These are phyloP conservation scores for Nevesoporus exiguus DNA, from an alignment of 768 basidiomycete species.

Conservation along the genomic window DNA sequence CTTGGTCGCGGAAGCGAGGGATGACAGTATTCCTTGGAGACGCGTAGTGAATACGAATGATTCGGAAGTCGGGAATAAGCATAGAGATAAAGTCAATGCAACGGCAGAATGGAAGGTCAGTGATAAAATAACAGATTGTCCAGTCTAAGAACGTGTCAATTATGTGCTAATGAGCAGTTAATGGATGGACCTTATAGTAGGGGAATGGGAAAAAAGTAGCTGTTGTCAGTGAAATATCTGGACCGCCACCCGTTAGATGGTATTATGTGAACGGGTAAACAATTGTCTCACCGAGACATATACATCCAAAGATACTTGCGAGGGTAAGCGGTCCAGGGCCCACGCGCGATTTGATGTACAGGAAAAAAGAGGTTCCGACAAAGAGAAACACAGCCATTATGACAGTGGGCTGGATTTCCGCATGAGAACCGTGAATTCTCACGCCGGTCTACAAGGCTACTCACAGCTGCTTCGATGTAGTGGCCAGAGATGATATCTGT, in stretches of 20 bases:
- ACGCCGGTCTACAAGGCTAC: conserved; percentile 1
- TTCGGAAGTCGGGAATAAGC: conserved; percentile 62
- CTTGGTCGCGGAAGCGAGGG: conserved; percentile 43
- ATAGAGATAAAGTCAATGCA: conserved; percentile 46
- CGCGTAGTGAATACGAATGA: conserved; percentile 55
- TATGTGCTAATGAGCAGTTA: neutral
- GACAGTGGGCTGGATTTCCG: conserved; percentile 44
- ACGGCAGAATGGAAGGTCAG: conserved; percentile 57
- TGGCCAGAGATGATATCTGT: conserved; percentile 44
- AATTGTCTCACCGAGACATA: conserved; percentile 48
- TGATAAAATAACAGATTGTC: conserved; percentile 52
- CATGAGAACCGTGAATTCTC: neutral
- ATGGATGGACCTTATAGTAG: conserved; percentile 45
- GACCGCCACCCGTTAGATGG: neutral
- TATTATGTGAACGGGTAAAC: neutral
- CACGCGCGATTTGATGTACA: conserved; percentile 56
- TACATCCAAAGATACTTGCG: conserved; percentile 55
- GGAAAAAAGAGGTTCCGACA: conserved; percentile 51
- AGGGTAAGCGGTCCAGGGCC: conserved; percentile 64
- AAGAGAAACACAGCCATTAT: conserved; percentile 64
- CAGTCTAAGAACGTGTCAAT: conserved; percentile 36
- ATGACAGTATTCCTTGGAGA: conserved; percentile 45
- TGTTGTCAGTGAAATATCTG: conserved; percentile 59
- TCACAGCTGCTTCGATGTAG: conserved; percentile 52
- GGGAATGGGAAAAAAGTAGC: conserved; percentile 63